These are phyloP conservation scores for Ustulina deusta DNA, from an alignment of 2,329 filamentous ascomycete genomes.

Conservation along the genomic window DNA sequence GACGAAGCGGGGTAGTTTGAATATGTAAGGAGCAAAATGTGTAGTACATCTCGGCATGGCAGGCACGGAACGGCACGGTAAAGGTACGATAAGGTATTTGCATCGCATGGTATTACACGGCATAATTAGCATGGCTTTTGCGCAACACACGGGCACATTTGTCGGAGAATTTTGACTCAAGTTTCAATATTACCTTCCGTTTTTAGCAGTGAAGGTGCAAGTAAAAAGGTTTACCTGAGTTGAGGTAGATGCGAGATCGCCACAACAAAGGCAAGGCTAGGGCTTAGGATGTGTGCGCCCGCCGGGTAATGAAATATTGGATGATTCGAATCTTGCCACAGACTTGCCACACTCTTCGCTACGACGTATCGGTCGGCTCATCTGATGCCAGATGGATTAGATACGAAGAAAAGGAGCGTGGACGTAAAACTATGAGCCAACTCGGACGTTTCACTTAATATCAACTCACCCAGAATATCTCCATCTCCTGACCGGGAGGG, in stretches of 20 bases:
- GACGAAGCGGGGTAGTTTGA: constrained; percentile 35
- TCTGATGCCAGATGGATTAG: background rate
- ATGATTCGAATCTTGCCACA: no score
- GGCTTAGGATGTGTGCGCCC: background rate
- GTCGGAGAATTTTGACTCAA: constrained; percentile 30
- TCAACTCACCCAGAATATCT: background rate
- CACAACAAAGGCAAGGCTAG: background rate
- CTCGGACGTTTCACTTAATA: background rate
- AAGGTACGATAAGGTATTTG: constrained; percentile 33
- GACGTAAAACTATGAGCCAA: background rate
- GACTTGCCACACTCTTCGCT: no score
- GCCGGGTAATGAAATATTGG: no score
- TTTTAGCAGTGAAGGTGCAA: background rate
- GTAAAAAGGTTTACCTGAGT: background rate
- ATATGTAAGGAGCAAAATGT: constrained; percentile 36
- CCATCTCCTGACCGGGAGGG: background rate
- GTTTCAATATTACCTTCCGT: constrained; percentile 21
- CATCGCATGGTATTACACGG: constrained; percentile 34
- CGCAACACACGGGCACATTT: constrained; percentile 23
- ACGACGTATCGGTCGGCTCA: background rate
- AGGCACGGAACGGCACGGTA: constrained; percentile 28
- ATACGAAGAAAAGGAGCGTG: background rate
- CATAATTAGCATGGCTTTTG: constrained; percentile 29
- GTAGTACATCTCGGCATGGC: constrained; percentile 37
- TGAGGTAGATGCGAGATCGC: background rate